Conservation (phyloP, 2,329 filamentous ascomycete species). For the Colletotrichum filicis region DNA sequence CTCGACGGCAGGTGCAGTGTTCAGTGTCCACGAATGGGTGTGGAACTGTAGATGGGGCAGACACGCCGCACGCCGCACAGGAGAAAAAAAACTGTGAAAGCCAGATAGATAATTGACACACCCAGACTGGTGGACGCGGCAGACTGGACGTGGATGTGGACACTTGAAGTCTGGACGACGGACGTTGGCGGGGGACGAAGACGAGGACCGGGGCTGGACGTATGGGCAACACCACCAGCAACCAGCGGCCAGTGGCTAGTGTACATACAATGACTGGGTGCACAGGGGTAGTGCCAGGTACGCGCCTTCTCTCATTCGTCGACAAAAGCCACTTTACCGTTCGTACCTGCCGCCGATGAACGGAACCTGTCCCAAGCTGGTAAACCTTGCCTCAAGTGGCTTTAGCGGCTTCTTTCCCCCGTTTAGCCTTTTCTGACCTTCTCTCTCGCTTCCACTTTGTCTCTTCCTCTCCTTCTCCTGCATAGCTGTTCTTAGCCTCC, state of each 20-base stretch:
- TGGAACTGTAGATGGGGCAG: neutral
- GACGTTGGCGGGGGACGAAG: constrained; percentile 2
- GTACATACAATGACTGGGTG: neutral
- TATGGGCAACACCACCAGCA: neutral
- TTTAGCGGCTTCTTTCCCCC: constrained; percentile 16
- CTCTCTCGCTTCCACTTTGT: neutral
- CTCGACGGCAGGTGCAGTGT: neutral
- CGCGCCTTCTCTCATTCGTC: constrained; percentile 14
- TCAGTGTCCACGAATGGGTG: neutral
- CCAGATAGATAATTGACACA: neutral
- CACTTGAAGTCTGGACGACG: too few species aligned
- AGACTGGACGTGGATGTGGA: neutral
- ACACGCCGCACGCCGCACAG: neutral
- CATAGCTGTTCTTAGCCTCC: neutral
- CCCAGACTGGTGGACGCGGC: neutral
- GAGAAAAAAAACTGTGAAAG: neutral
- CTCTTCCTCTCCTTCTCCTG: neutral
- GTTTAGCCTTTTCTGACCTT: constrained; percentile 25
- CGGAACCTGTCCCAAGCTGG: constrained; percentile 6
- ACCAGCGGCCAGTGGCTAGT: neutral
- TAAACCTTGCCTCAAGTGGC: constrained; percentile 1
- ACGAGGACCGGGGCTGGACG: constrained; percentile 11
- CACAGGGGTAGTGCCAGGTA: constrained; percentile 24
- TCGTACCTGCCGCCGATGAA: constrained; percentile 30
- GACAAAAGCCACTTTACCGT: constrained; percentile 26